A percentile compares a stretch with the other conserved stretches of the same genome.
phyloP scores from a whole-genome alignment of 2,329 filamentous ascomycete genomes.

The Neofusicoccum cordaticola region DNA sequence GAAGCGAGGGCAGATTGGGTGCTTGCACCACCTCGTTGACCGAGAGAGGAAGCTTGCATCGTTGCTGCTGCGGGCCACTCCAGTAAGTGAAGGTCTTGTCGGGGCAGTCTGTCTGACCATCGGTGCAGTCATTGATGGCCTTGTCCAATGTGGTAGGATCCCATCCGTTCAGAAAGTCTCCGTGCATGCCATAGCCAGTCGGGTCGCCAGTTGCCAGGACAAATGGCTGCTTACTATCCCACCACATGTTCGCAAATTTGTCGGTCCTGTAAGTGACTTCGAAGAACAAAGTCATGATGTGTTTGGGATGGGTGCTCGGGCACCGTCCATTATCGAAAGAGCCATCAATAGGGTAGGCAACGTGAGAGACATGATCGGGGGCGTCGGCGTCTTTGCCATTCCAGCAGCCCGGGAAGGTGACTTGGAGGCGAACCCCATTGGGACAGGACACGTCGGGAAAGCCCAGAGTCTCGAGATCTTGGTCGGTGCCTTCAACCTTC shows the following conservation, averaged over 20 bases:
- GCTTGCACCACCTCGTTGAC: conserved; percentile 47
- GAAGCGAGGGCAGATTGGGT: conserved; percentile 42
- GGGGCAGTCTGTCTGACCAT: conserved; percentile 58
- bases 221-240: conserved; percentile 51
- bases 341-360: conserved; percentile 55
- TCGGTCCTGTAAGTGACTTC: conserved; percentile 56
- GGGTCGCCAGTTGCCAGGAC: conserved; percentile 67
- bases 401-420: conserved; percentile 74
- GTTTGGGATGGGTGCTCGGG: conserved; percentile 51
- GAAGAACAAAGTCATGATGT: conserved; percentile 57
- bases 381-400: conserved; percentile 58
- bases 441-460: conserved; percentile 68
- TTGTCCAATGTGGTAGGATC: conserved; percentile 62
- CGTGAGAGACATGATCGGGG: conserved; percentile 62
- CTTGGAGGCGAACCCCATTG: conserved; percentile 60
- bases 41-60: conserved; percentile 49
- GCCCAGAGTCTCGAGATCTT: conserved; percentile 30
- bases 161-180: conserved; percentile 70
- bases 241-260: conserved; percentile 43
- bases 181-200: conserved; percentile 69
- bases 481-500: not conserved
- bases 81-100: conserved; percentile 53
- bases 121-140: conserved; percentile 66
- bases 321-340: conserved; percentile 53
- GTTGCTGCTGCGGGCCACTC: conserved; percentile 46